Base-by-base conservation (phyloP, 352 stramenopile species). In the Globisporangium carolinianum region DNA sequence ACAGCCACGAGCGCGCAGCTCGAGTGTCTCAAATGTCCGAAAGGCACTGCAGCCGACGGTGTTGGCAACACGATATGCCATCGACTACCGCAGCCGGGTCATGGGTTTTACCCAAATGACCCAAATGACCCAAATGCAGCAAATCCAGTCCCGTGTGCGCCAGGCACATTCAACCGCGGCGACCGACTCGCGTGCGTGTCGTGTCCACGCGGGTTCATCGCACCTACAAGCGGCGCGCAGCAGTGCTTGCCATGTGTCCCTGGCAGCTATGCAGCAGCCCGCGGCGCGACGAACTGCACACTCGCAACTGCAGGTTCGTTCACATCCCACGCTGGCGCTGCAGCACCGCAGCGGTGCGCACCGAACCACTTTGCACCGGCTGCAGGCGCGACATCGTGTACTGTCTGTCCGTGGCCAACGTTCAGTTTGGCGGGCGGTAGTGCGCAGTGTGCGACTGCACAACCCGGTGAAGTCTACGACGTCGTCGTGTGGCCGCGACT, bases 381-480 rank as follows among this genome's bases (percentile, higher is more conserved):
- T 1, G 8, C 42, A 7, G 49, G 57, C 8, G 50, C 47, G 18
- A 43, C 12, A 5, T 14, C 41, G 1, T 62, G 57, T n/a, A 6
- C 3, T 10, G 48, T 57, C 36, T 62, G 57, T 52, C 57, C 57
- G 39, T 62, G 57, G 57, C 57, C 48, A 15, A 52, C 57, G 38
- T 62, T 62, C 57, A 62, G 57, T 47, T 18, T 52, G n/a, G 48
- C 55, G 11, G 49, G 57, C 8, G 57, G 57, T 1, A 24, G 49
- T 5, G 41, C 41, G 6, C 15, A 7, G 12, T 62, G 57, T 6
- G 46, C 39, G 10, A 38, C 36, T 10, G 49, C 57, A n/a, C n/a
- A 43, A 1, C 9, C 49, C 6, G 57, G 57, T 7, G 49, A 62
- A 39, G 18, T 62, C 32, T 57, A 62, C 42, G 57, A 57, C 50